Base-by-base conservation (phyloP, 306 rosid species). In the Ziziphus jujuba region DNA sequence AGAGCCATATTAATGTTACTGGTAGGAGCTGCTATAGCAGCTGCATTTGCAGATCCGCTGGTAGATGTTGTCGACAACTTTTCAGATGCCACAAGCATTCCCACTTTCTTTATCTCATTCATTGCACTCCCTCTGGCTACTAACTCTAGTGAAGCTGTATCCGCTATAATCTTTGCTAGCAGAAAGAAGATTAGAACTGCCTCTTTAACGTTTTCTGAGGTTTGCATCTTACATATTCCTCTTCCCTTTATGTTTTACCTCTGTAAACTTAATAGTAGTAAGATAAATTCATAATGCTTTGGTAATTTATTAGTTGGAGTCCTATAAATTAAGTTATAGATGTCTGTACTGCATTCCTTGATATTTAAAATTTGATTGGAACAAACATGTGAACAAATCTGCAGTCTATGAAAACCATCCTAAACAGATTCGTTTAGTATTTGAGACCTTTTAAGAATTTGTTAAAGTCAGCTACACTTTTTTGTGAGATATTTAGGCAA, bases 81-180 rank as follows among this genome's bases (percentile, higher is more conserved):
- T 54, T 90, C 99, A 19, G 79, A 65, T n/a, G 99, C 99, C 62
- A 88, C 97, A 1, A 74, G 72, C 47, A 93, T 93, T 84, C 99
- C 97, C 9, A 88, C 91, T 19, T 93, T 93, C 89, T 93, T 93
- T 85, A 84, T 93, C 81, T 93, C 99, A 9, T 93, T 93, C 75
- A 85, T 93, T 23, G 80, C 65, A 5, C 84, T 90, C 17, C 99
- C 99, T 72, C 73, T 93, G 59, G 96, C 93, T 71, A 93, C 99
- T 31, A 91, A 86, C 84, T 85, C 99, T 23, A 90, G 97, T 58
- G 99, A 90, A 80, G 95, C 96, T 31, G 96, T 93, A 22, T 75
- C 99, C 5, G 96, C 97, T 24, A 83, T 93, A 22, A 90, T 89
- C 73, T 90, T 90, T 45, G 90, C 97, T 21, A 88, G 96, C 72